phyloP scores from a whole-genome alignment of 495 filamentous ascomycete genomes.

The Annulohypoxylon nitens region DNA sequence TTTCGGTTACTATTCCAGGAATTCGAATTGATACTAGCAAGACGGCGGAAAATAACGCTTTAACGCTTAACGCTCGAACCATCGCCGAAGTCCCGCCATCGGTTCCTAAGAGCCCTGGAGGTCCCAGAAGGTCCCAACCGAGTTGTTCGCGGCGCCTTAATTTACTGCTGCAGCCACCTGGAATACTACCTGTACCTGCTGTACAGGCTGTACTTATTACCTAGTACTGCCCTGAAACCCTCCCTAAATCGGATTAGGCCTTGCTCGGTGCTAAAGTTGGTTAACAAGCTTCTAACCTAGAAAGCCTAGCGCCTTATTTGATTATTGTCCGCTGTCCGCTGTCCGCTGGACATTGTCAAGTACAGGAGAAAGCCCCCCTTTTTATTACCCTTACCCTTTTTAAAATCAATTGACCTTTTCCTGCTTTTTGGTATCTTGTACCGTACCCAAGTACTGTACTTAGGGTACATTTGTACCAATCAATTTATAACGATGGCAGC shows the following conservation, averaged over 20 bases:
- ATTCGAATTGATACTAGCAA: slow-evolving; percentile 22
- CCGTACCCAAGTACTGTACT: slow-evolving; percentile 21
- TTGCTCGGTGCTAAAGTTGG: neutral
- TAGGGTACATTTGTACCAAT: slow-evolving; percentile 26
- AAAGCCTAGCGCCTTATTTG: slow-evolving; percentile 14
- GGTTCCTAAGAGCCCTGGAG: neutral
- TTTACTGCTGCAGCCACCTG: slow-evolving; percentile 14
- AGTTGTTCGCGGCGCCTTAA: slow-evolving; percentile 25
- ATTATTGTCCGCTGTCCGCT: neutral
- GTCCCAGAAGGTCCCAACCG: slow-evolving; percentile 18
- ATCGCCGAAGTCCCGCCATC: slow-evolving; percentile 41
- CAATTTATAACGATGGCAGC: slow-evolving; percentile 46
- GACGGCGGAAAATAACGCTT: slow-evolving; percentile 42
- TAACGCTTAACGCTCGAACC: slow-evolving; percentile 25
- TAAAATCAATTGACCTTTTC: neutral
- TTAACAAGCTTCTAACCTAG: slow-evolving; percentile 14
- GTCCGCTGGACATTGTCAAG: neutral
- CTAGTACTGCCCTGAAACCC: slow-evolving; percentile 2
- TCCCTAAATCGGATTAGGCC: slow-evolving; percentile 1
- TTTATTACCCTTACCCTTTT: neutral
- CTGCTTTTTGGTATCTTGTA: neutral
- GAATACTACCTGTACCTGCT: neutral
- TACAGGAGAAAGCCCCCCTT: neutral
- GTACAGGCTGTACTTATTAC: neutral
- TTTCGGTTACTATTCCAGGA: slow-evolving; percentile 33